Base-by-base conservation (phyloP, 2,329 filamentous ascomycete genomes). In the Tolypocladium guangdongense region DNA sequence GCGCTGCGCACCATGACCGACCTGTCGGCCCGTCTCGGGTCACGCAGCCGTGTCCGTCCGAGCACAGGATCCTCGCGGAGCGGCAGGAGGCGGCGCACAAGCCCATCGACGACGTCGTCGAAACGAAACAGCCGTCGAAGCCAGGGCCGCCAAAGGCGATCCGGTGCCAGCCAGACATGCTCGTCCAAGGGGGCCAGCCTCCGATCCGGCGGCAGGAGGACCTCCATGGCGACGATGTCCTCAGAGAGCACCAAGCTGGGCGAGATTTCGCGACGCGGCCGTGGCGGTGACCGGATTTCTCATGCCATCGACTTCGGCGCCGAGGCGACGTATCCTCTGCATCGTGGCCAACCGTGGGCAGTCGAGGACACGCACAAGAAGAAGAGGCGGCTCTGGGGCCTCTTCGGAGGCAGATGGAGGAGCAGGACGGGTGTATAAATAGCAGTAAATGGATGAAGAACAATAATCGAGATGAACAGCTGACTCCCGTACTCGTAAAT, bases 1-100 rank as follows among this genome's bases (percentile, higher is more conserved):
- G 74, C 76, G 1, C 70, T 80, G 55, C 67, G 68, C 53, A 68
- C 76, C 8, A 78, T 81, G 52, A 70, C 76, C 50, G 68, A 70
- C 18, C 64, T 80, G 30, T 78, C 77, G 2, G 54, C 60, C 49
- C 69, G 62, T 60, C 63, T 64, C 33, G 6, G 11, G 11, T 27
- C 41, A 35, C 33, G 33, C 12, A 35, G 33, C 14, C 33, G 14
- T 35, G 33, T 35, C 12, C 33, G 33, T 35, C 5, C 8, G 10
- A 27, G 41, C 41, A 30, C 41, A 7, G 55, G 52, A 36, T 59
- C 57, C 38, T 35, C 51, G 11, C 7, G 12, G n/a, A 45, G 24
- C 41, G 7, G 7, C 11, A 30, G 16, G 41, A 2, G 2, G 22
- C n/a, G 41, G n/a, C 41, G 20, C 20, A 20, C 22, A 16, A 18